Percentiles rank a stretch among this genome's conserved stretches.
Conservation (phyloP, 2,329 filamentous ascomycete genomes). For the Dactylellina sp. region DNA sequence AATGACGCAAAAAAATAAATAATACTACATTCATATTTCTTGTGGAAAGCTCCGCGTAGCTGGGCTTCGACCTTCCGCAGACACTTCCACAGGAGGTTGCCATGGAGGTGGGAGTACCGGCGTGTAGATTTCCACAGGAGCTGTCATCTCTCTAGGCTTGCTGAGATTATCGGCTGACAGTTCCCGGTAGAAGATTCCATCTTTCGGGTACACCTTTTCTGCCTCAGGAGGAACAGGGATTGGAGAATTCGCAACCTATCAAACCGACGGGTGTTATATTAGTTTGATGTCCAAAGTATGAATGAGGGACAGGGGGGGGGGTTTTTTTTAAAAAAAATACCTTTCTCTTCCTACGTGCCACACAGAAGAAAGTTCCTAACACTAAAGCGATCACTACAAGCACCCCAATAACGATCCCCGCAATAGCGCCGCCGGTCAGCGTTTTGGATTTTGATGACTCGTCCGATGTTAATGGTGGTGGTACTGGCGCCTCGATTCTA, state of each 20-base stretch:
- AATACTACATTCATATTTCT: no score
- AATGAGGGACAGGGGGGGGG: background rate
- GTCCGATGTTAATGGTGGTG: slow-evolving; percentile 9
- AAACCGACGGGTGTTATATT: background rate
- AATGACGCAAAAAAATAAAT: no score
- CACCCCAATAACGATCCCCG: slow-evolving; percentile 43
- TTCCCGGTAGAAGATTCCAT: slow-evolving; percentile 38
- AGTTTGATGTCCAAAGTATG: slow-evolving; percentile 1
- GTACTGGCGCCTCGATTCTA: slow-evolving; percentile 26
- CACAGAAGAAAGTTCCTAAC: slow-evolving; percentile 38
- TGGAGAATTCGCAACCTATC: slow-evolving; percentile 19
- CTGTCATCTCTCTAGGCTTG: background rate
- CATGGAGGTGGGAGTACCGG: background rate
- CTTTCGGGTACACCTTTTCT: slow-evolving; percentile 30
- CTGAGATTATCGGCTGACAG: slow-evolving; percentile 39
- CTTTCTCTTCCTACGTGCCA: slow-evolving; percentile 28
- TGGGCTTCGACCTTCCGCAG: slow-evolving; percentile 6
- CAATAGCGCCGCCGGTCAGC: slow-evolving; percentile 44
- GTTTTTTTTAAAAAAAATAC: slow-evolving; percentile 14
- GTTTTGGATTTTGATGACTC: slow-evolving; percentile 11
- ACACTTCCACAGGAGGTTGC: slow-evolving; percentile 18
- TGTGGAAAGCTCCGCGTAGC: no score
- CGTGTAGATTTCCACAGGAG: slow-evolving; percentile 36
- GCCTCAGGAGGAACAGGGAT: slow-evolving; percentile 38
- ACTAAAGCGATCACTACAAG: slow-evolving; percentile 18